Evolutionary conservation across 306 rosid species (phyloP), one percentile per base, ranked within the genome.

Genomic region (Vigna trinervia): DNA sequence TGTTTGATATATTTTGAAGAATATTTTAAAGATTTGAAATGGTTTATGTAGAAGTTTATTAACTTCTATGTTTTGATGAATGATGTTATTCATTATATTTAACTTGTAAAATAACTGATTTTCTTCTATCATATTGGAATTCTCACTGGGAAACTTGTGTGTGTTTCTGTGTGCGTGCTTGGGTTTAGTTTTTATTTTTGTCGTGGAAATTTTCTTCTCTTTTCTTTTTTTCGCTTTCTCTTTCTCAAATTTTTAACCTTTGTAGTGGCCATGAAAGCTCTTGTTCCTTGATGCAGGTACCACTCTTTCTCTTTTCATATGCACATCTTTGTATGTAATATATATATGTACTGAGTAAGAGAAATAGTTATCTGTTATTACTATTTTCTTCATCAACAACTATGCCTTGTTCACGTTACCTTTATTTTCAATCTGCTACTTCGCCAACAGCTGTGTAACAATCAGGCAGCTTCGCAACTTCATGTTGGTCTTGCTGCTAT

Each of bases 201-300:
- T 72, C 68, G 69, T 65, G 50, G 8, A 58, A 51, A 22, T 46
- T 58, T 20, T 74, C 51, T 45, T 78, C 67, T 71, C 41, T 10
- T 2, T 10, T 22, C 23, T 22, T 22, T 1, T 17, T 22, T 22
- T 17, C 38, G 26, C 63, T 26, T 36, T 57, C 62, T 57, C 65
- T 59, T 12, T 69, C 79, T 75, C 43, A 80, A 77, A 88, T 84
- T 92, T 87, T 92, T 87, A 88, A 63, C 86, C 86, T 77, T 88
- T 81, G 82, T 75, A 53, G 28, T 53, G 77, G 79, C 79, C 92
- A 92, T 92, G 91, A 87, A 83, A 85, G 62, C 86, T 83, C 61
- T 76, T 84, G 86, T 82, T 71, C 74, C 19, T 68, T 85, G 82
- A 82, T 85, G 69, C 88, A 81, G 96, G 91, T 90, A 81, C 70